Percentiles rank a stretch among this genome's conserved stretches.
Conservation (phyloP, 495 filamentous ascomycete species). For the Lasiosphaeris hirsuta region DNA sequence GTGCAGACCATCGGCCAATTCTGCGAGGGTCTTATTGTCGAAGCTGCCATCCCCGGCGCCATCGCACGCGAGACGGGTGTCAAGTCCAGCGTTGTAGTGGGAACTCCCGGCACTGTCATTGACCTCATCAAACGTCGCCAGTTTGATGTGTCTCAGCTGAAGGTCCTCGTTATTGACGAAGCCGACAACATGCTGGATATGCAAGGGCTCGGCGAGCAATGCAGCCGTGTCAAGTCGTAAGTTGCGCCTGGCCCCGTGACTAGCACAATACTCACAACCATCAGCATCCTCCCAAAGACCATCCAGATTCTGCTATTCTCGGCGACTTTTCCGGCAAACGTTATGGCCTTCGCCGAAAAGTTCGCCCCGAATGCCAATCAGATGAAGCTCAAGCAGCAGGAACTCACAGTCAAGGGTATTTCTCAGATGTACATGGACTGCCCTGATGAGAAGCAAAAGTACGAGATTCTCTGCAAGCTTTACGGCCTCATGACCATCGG, state of each 20-base stretch:
- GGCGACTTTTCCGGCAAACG: constrained; percentile 86
- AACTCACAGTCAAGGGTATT: constrained; percentile 94
- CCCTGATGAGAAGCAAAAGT: constrained; percentile 74
- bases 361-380: constrained; percentile 85
- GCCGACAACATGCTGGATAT: constrained; percentile 95
- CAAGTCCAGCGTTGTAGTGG: constrained; percentile 74
- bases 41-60: constrained; percentile 77
- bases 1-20: constrained; percentile 78
- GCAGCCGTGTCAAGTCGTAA: constrained; percentile 79
- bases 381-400: constrained; percentile 82
- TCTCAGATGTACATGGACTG: constrained; percentile 97
- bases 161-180: constrained; percentile 84
- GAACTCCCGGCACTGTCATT: constrained; percentile 90
- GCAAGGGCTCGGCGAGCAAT: constrained; percentile 93
- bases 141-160: constrained; percentile 61
- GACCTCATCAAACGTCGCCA: constrained; percentile 73
- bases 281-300: constrained; percentile 62
- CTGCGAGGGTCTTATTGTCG: constrained; percentile 64
- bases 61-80: constrained; percentile 58
- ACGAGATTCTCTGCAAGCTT: constrained; percentile 78
- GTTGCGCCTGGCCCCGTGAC: constrained; percentile 20
- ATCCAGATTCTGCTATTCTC: constrained; percentile 92
- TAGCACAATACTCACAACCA: constrained; percentile 11
- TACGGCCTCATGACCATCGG: constrained; percentile 94
- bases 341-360: constrained; percentile 70